phyloP scores from a whole-genome alignment of 176 grass and related monocot species.

The Metroxylon sagu region DNA sequence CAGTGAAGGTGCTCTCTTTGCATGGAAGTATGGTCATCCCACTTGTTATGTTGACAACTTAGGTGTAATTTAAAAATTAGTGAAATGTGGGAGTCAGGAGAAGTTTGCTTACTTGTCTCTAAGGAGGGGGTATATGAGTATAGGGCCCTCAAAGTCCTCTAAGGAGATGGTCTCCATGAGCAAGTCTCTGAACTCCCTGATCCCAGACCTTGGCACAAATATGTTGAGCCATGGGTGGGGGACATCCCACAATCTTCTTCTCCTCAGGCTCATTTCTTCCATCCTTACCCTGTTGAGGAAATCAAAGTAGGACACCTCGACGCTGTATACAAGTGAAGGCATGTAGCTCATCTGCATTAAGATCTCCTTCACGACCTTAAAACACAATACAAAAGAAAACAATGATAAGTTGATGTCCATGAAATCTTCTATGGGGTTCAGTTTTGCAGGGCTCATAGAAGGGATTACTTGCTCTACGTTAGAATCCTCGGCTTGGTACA shows the following conservation, averaged over 20 bases:
- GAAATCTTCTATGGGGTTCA: no score
- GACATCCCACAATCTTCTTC: conserved; percentile 73
- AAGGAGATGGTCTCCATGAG: conserved; percentile 59
- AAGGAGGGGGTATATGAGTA: conserved; percentile 90
- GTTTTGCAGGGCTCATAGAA: not conserved
- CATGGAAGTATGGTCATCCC: no score
- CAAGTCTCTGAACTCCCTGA: conserved; percentile 48
- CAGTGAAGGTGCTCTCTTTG: no score
- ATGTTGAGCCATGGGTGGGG: conserved; percentile 99
- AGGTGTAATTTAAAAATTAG: no score
- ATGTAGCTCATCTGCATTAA: conserved; percentile 67
- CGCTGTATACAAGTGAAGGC: conserved; percentile 55
- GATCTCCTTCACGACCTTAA: conserved; percentile 54
- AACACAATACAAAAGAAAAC: not conserved
- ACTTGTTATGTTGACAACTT: no score
- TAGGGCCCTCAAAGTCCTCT: conserved; percentile 65
- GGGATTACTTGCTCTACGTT: conserved; percentile 42
- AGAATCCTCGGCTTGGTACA: conserved; percentile 35
- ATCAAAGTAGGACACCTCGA: conserved; percentile 92
- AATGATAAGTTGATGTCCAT: no score
- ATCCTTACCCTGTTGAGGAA: conserved; percentile 90
- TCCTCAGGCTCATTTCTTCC: conserved; percentile 78
- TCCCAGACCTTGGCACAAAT: conserved; percentile 84
- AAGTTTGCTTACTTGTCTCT: conserved; percentile 76
- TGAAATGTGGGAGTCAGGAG: no score